phyloP scores from a whole-genome alignment of 306 rosid genomes.

The Vachellia pachyceras region DNA sequence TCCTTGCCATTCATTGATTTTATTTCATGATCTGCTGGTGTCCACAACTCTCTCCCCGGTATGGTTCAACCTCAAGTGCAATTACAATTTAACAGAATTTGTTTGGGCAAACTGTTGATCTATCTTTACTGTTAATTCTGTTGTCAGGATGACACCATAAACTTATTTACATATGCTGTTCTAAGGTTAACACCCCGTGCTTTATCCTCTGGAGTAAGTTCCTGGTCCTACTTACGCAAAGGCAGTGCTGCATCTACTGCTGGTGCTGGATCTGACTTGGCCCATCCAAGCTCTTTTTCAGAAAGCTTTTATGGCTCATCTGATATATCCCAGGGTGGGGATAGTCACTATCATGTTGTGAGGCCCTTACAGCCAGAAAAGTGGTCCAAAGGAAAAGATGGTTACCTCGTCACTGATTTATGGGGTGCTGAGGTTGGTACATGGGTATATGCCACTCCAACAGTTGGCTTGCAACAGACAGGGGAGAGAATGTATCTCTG shows the following conservation, averaged over 20 bases:
- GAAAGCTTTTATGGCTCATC: conserved; percentile 62
- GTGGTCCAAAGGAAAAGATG: conserved; percentile 96
- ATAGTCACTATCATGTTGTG: conserved; percentile 55
- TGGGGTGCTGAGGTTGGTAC: conserved; percentile 88
- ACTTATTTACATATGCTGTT: conserved; percentile 89
- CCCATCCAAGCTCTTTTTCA: conserved; percentile 55
- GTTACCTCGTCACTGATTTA: conserved; percentile 89
- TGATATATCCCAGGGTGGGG: conserved; percentile 49
- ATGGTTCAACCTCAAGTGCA: conserved; percentile 67
- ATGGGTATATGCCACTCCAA: conserved; percentile 66
- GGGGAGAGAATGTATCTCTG: conserved; percentile 87
- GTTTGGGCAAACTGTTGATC: conserved; percentile 35
- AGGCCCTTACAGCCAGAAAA: conserved; percentile 80
- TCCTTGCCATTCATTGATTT: conserved; percentile 80
- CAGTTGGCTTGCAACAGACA: conserved; percentile 74
- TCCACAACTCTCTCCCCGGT: conserved; percentile 94
- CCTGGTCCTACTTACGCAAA: conserved; percentile 93
- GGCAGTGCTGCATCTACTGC: conserved; percentile 62
- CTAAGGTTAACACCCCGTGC: conserved; percentile 88
- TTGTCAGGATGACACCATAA: conserved; percentile 88
- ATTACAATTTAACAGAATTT: conserved; percentile 12
- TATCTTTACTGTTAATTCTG: conserved; percentile 31
- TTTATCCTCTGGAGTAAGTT: conserved; percentile 76
- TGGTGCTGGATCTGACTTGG: conserved; percentile 54
- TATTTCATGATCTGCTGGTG: conserved; percentile 95